Conservation (phyloP, 192 early-diverging fungal species). For the Gigaspora rosea region DNA sequence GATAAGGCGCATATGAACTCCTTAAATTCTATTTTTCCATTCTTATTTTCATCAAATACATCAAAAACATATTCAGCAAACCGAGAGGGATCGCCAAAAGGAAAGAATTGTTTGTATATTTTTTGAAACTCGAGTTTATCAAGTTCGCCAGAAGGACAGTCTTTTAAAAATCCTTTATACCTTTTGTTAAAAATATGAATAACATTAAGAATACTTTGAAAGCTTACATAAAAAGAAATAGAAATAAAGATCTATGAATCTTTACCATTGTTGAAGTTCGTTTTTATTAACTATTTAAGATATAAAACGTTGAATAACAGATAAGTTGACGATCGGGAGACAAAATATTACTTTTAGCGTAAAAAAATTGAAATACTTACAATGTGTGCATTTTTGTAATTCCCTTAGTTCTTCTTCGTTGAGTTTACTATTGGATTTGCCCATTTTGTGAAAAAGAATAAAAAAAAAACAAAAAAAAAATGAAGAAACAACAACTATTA, state of each 20-base stretch:
- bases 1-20: slow-evolving; percentile 90
- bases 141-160: slow-evolving; percentile 85
- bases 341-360: neutral
- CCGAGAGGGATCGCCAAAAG: slow-evolving; percentile 89
- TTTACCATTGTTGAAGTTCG: slow-evolving; percentile 91
- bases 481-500: too few species aligned
- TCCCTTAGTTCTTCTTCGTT: slow-evolving; percentile 74
- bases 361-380: slow-evolving; percentile 55
- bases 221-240: neutral
- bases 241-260: neutral
- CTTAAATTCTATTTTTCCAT: slow-evolving; percentile 87
- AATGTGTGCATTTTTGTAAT: slow-evolving; percentile 80
- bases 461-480: too few species aligned
- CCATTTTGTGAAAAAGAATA: slow-evolving; percentile 54
- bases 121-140: slow-evolving; percentile 85
- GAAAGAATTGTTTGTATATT: slow-evolving; percentile 96
- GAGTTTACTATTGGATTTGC: slow-evolving; percentile 85
- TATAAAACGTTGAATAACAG: neutral
- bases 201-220: neutral
- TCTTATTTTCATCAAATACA: slow-evolving; percentile 89
- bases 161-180: slow-evolving; percentile 94
- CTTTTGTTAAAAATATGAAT: slow-evolving; percentile 39
- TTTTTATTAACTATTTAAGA: slow-evolving; percentile 75
- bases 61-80: slow-evolving; percentile 93
- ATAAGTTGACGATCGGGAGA: neutral